Evolutionary conservation across 345 rosid species (phyloP), one percentile per base, ranked within the genome.

Genomic region (Sisymbrium altissimum): DNA sequence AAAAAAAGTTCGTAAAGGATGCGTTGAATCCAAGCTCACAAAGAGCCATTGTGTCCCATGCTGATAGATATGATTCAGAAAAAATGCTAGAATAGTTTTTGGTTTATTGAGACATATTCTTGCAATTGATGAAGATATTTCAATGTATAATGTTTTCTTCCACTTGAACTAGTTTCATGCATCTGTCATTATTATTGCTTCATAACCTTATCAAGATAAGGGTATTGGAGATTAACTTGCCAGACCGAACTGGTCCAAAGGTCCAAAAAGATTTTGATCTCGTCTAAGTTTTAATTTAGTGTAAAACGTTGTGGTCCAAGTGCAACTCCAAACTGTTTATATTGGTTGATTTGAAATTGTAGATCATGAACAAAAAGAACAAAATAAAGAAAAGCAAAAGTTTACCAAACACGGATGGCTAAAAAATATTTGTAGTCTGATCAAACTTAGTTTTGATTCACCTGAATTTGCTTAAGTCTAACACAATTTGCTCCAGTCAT

Each of bases 161-260:
- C 65, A 69, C 52, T 70, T 69, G 66, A 76, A 76, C 79, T 63
- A 76, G 53, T 70, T 76, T 29, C 80, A 70, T 76, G 80, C 75
- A 76, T 76, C 71, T 76, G 70, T 76, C 80, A 55, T 46, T 76
- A 64, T 76, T 63, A 29, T 63, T 63, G 45, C 56, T 70, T 55
- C 63, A 29, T 14, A 50, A 63, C 53, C 60, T 15, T 76, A 69
- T 76, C 75, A 69, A 63, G 79, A 69, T 69, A 76, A 76, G 70
- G 60, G 4, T 62, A 25, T 53, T 62, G 35, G 38, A 43, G 39
- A 41, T 68, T 6, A 61, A 60, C 10, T 62, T 62, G 57, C 70
- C 62, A 67, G 53, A 69, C 66, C 36, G 13, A 55, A 55, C 57
- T 45, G 80, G 71, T 76, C 75, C 70, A 53, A 23, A 6, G 33